A percentile compares a stretch with the other conserved stretches of the same genome.
Evolutionary conservation across 768 basidiomycete species (phyloP).

Genomic region (Mycena galericulata): DNA sequence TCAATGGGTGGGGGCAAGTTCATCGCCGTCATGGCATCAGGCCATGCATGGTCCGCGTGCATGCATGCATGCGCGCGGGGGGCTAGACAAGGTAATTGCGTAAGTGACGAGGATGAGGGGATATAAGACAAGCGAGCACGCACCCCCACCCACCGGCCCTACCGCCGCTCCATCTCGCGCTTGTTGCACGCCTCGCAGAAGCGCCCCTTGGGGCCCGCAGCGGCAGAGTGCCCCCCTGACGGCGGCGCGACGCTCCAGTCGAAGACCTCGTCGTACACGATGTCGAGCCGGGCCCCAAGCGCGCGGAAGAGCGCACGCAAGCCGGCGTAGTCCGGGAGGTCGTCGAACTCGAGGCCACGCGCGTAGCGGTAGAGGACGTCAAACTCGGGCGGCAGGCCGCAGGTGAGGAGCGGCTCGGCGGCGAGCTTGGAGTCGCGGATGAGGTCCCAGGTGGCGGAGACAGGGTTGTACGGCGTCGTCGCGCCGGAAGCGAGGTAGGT

Average conservation of each 20-base stretch:
- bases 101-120: neutral
- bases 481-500: slow-evolving; percentile 24
- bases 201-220: slow-evolving; percentile 24
- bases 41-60: neutral
- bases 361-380: slow-evolving; percentile 85
- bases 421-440: slow-evolving; percentile 81
- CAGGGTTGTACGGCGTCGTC: slow-evolving; percentile 58
- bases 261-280: slow-evolving; percentile 64
- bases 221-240: slow-evolving; percentile 9
- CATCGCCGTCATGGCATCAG: neutral
- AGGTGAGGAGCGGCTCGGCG: slow-evolving; percentile 74
- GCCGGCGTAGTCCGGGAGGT: slow-evolving; percentile 90
- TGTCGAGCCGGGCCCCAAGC: slow-evolving; percentile 64
- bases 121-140: neutral
- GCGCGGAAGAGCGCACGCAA: slow-evolving; percentile 78
- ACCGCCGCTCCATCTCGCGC: slow-evolving; percentile 31
- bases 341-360: slow-evolving; percentile 86
- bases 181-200: slow-evolving; percentile 40
- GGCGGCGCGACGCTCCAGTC: slow-evolving; percentile 46
- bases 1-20: too few relatives aligned
- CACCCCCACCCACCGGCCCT: slow-evolving; percentile 3
- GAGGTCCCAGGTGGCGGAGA: slow-evolving; percentile 80
- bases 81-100: neutral
- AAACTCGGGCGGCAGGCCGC: slow-evolving; percentile 84
- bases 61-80: neutral